Base-by-base conservation (phyloP, 2,329 filamentous ascomycete species). In the Botrytis sinoallii region DNA sequence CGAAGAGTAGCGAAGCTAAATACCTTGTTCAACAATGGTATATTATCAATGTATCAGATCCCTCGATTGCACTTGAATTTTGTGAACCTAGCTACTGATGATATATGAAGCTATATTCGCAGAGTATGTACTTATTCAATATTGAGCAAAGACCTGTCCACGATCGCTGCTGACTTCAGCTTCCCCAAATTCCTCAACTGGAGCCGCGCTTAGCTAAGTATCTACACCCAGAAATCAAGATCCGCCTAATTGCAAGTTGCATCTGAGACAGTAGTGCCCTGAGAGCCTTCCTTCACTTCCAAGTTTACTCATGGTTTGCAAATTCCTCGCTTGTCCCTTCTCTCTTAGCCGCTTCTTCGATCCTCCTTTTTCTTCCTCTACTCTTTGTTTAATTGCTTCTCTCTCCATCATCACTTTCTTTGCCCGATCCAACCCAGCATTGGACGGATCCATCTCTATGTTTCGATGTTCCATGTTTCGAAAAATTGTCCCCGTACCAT, bases 361-460 rank as follows among this genome's bases (percentile, higher is more conserved):
- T 29, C 1, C 12, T 16, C 12, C 48, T n/a, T 14, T 3, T n/a
- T 55, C n/a, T 8, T 16, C 52, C 52, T 29, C 25, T 55, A 0
- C 12, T 29, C 12, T 29, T 3, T n/a, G 7, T 29, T 4, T 8
- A 1, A 16, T 16, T 14, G 14, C 48, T n/a, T 55, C 25, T 16
- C 12, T 29, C 14, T 55, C 48, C 22, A 2, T n/a, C 1, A 25
- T 0, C 4, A n/a, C 0, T 25, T 52, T n/a, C 22, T 0, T 1
- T 14, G 3, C 0, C 3, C 0, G 4, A 52, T 14, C 10, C 25
- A 55, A 55, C 3, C 3, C 48, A n/a, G 25, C 48, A 0, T n/a
- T 55, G 12, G 48, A n/a, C 25, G 12, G 48, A 55, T 29, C 48
- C 25, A n/a, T 16, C 12, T n/a, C 48, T 16, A n/a, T 55, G 10